Evolutionary conservation across 345 rosid species (phyloP), one percentile per base, ranked within the genome.

Genomic region (Salix exigua): DNA sequence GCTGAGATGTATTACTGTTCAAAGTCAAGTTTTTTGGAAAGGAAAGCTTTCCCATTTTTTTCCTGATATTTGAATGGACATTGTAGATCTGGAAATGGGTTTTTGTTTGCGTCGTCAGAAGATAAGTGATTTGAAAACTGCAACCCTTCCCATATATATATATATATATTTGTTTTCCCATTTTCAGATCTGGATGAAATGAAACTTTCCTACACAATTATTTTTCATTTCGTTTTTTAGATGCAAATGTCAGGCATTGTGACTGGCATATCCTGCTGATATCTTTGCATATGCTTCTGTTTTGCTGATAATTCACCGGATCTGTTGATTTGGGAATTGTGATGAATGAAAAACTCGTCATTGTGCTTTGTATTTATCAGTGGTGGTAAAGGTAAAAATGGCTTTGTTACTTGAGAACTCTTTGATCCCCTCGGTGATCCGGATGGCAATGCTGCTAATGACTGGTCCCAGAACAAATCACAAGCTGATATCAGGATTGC

Each of bases 1-100:
- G 75, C 71, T 19, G 70, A 85, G 94, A 89, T 91, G 90, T 87
- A 68, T 25, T 70, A 80, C 35, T 69, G 70, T 37, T 35, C 48
- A 68, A 81, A 85, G 73, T 44, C 50, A 6, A 14, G 3, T 70
- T 40, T 40, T 40, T 82, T 81, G 65, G 9, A 77, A 66, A 71
- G 37, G 68, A 79, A 70, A 74, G 46, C 17, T 82, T 80, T 44
- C 17, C 46, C 18, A 17, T 19, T 55, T n/a, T 37, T 46, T n/a
- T 66, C 68, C 16, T 37, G 65, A 58, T 19, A 51, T 55, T 50
- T 78, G 33, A 17, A 50, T 72, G 38, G 53, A 58, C 11, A 11
- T 62, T 73, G 74, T 73, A 79, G 85, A 83, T 89, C 85, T 85
- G 86, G 75, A 26, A 38, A 50, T 82, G 72, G 77, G 74, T 55